Conservation (phyloP, 352 stramenopile genomes). For the Globisporangium paroecandrum region DNA sequence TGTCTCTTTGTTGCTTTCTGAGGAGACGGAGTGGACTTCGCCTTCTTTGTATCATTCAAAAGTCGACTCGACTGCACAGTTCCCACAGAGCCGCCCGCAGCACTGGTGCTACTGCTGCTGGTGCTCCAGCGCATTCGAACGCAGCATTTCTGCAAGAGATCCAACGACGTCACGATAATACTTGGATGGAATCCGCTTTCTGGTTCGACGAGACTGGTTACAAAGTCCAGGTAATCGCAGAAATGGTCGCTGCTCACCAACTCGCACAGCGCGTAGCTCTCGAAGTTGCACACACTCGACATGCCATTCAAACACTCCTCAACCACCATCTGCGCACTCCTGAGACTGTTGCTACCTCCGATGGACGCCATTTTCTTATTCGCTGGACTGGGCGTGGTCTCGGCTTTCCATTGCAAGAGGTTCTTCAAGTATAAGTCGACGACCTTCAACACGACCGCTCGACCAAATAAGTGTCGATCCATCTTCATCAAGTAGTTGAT, state of each 20-base stretch:
- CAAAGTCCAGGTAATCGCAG: slow-evolving; percentile 52
- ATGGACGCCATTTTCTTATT: background rate
- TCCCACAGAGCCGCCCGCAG: background rate
- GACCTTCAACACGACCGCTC: slow-evolving; percentile 41
- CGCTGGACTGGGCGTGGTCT: background rate
- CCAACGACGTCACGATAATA: slow-evolving; percentile 57
- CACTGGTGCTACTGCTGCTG: background rate
- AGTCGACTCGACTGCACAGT: background rate
- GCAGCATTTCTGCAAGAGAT: slow-evolving; percentile 74
- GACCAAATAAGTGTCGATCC: slow-evolving; percentile 58
- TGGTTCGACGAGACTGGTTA: slow-evolving; percentile 32
- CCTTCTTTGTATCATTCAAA: background rate
- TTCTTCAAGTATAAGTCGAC: slow-evolving; percentile 52
- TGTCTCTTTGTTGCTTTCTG: slow-evolving; percentile 17
- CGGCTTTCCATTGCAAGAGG: slow-evolving; percentile 37
- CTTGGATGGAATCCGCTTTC: slow-evolving; percentile 51
- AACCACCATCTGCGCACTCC: slow-evolving; percentile 63
- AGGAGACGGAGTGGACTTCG: slow-evolving; percentile 3
- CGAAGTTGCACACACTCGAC: slow-evolving; percentile 55
- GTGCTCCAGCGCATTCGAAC: slow-evolving; percentile 57
- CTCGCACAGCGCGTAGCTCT: slow-evolving; percentile 53
- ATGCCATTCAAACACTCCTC: slow-evolving; percentile 78
- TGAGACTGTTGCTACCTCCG: slow-evolving; percentile 5
- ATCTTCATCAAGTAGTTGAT: slow-evolving; percentile 87
- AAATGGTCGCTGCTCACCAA: slow-evolving; percentile 38